phyloP scores from a whole-genome alignment of 2,329 filamentous ascomycete species.

The Gaeumannomyces sp. region DNA sequence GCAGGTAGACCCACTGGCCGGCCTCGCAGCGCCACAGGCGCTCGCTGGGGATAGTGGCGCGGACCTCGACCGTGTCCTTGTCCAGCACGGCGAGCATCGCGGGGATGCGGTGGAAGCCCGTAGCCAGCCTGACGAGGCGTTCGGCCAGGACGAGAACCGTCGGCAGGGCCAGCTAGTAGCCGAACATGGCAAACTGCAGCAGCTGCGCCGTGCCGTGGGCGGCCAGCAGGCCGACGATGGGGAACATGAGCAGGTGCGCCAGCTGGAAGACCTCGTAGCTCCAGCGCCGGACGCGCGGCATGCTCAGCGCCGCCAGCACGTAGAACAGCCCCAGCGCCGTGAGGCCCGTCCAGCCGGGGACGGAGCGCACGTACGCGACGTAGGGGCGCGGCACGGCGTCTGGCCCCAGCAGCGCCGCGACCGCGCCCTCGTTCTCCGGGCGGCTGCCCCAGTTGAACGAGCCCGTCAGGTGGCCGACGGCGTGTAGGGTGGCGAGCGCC shows the following conservation, averaged over 20 bases:
- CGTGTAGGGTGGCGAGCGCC: conserved; percentile 44
- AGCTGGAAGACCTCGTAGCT: conserved; percentile 53
- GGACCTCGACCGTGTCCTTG: conserved; percentile 45
- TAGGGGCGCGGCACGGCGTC: conserved; percentile 39
- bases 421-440: conserved; percentile 34
- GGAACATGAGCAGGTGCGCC: conserved; percentile 51
- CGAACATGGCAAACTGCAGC: conserved; percentile 50
- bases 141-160: conserved; percentile 45
- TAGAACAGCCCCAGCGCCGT: conserved; percentile 44
- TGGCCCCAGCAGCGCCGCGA: conserved; percentile 37
- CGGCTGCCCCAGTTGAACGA: conserved; percentile 45
- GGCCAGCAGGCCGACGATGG: conserved; percentile 48
- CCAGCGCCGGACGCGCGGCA: conserved; percentile 42
- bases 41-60: conserved; percentile 39
- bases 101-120: conserved; percentile 42
- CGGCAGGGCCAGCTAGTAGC: conserved; percentile 49
- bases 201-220: conserved; percentile 46
- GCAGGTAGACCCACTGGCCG: conserved; percentile 52
- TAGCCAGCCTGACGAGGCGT: conserved; percentile 35
- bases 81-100: conserved; percentile 44
- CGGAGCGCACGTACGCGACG: conserved; percentile 36
- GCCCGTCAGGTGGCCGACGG: conserved; percentile 46
- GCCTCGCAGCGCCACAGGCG: conserved; percentile 47
- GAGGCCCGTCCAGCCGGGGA: conserved; percentile 46
- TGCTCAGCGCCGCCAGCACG: conserved; percentile 38